These are phyloP conservation scores for Choiromyces venosus DNA, from an alignment of 495 filamentous ascomycete species.

Conservation along the genomic window DNA sequence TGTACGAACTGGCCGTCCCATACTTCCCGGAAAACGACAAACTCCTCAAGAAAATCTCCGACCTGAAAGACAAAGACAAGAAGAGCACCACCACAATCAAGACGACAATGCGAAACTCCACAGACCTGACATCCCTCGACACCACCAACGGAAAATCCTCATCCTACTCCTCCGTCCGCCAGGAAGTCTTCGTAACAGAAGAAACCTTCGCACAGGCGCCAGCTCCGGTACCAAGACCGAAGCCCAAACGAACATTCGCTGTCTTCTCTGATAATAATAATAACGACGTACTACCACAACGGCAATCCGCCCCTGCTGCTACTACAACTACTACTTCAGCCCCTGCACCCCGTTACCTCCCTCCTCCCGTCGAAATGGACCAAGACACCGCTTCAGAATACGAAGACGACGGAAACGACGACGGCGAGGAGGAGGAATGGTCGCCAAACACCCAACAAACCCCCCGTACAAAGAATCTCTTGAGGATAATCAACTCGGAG, in stretches of 20 bases:
- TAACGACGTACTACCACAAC: conserved; percentile 35
- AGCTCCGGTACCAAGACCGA: conserved; percentile 8
- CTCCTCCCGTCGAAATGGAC: conserved; percentile 31
- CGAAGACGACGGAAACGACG: conserved; percentile 44
- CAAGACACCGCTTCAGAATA: conserved; percentile 32
- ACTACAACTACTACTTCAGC: too few species aligned
- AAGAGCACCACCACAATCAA: conserved; percentile 31
- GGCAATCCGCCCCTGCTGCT: conserved; percentile 23
- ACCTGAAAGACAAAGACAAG: conserved; percentile 56
- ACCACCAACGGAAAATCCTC: conserved; percentile 5
- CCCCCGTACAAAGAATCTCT: conserved; percentile 63
- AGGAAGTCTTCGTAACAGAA: conserved; percentile 51
- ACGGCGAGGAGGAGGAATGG: conserved; percentile 32
- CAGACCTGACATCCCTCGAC: neutral
- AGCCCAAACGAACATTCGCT: conserved; percentile 30
- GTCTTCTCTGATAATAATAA: conserved; percentile 33
- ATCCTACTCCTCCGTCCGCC: conserved; percentile 39
- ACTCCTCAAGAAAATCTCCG: conserved; percentile 68
- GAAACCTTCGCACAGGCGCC: conserved; percentile 42
- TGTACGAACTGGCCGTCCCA: conserved; percentile 77
- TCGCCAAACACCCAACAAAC: conserved; percentile 46
- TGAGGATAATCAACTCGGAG: conserved; percentile 80
- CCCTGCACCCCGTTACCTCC: conserved; percentile 8
- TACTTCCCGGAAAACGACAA: conserved; percentile 86
- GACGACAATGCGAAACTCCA: conserved; percentile 35